These are phyloP conservation scores for Spiromastix sp. DNA, from an alignment of 2,329 filamentous ascomycete species.

Conservation along the genomic window DNA sequence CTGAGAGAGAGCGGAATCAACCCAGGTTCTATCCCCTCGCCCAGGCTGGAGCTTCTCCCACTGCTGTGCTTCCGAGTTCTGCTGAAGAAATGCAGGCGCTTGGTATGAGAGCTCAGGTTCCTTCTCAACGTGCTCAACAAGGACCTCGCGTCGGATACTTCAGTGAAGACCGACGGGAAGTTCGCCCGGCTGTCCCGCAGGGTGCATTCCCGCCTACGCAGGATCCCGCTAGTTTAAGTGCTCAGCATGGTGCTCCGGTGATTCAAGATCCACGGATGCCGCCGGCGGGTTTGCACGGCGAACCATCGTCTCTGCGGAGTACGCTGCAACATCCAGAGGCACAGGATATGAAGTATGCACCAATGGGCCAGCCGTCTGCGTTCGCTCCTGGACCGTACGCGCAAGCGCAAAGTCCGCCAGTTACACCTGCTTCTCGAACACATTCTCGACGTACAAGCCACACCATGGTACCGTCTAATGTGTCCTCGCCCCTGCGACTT, in stretches of 20 bases:
- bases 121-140: conserved; percentile 21
- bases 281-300: too few species aligned
- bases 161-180: conserved; percentile 30
- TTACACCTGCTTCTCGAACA: conserved; percentile 5
- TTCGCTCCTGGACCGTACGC: conserved; percentile 24
- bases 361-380: conserved; percentile 7
- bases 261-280: neutral
- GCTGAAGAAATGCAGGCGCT: conserved; percentile 25
- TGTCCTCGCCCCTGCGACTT: conserved; percentile 9
- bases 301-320: too few species aligned
- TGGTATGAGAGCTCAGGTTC: conserved; percentile 21
- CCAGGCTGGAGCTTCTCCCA: conserved; percentile 24
- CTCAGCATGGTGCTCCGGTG: conserved; percentile 2
- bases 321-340: conserved; percentile 6
- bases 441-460: conserved; percentile 12
- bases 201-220: conserved; percentile 2
- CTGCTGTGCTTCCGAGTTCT: conserved; percentile 17
- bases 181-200: conserved; percentile 10
- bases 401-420: conserved; percentile 9
- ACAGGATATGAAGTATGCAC: conserved; percentile 7
- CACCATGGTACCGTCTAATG: conserved; percentile 7
- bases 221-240: conserved; percentile 6
- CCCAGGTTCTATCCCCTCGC: conserved; percentile 29
- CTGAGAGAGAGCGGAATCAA: conserved; percentile 26
- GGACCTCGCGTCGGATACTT: conserved; percentile 38